Base-by-base conservation (phyloP, 345 rosid genomes). In the Populus davidiana region DNA sequence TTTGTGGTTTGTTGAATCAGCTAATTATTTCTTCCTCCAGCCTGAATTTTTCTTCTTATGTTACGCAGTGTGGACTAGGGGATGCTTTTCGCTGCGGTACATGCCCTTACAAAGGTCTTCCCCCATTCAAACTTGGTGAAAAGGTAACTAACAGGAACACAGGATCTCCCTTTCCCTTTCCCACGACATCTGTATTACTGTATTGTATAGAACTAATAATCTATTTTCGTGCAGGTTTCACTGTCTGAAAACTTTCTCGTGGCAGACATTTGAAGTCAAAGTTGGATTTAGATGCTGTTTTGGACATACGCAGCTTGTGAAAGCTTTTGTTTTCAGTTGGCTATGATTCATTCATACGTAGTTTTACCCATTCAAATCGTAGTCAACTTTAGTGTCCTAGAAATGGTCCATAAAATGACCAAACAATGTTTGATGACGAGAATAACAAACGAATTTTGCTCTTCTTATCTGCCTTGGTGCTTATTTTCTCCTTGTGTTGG, bases 61-160 rank as follows among this genome's bases (percentile, higher is more conserved):
- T 20, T 20, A 44, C 74, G 75, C 89, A 96, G 98, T 91, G 99
- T 83, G 98, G 98, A 43, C 87, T 96, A 0, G 99, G 98, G 69
- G 98, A 94, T 83, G 99, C 99, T 44, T 96, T 96, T 82, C 97
- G 98, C 35, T 94, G 99, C 74, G 63, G 94, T 70, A 89, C 98
- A 47, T 96, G 99, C 78, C 98, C 99, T 69, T 96, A 92, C 87
- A 91, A 88, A 80, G 99, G 99, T 73, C 97, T 92, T 63, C 93
- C 97, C 35, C 81, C 94, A 27, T 94, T 96, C 86, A 94, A 89
- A 81, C 86, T 89, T 36, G 98, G 99, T 17, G 97, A 94, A 82
- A 94, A 96, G 98, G 99, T 96, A 88, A 25, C 43, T 39, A 6
- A 68, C 67, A 36, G 17, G 69, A 21, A 52, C 56, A 68, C 69